Percentiles rank a stretch among this genome's conserved stretches.
phyloP scores from a whole-genome alignment of 2,329 filamentous ascomycete species.

The Penicillium vulpinum region DNA sequence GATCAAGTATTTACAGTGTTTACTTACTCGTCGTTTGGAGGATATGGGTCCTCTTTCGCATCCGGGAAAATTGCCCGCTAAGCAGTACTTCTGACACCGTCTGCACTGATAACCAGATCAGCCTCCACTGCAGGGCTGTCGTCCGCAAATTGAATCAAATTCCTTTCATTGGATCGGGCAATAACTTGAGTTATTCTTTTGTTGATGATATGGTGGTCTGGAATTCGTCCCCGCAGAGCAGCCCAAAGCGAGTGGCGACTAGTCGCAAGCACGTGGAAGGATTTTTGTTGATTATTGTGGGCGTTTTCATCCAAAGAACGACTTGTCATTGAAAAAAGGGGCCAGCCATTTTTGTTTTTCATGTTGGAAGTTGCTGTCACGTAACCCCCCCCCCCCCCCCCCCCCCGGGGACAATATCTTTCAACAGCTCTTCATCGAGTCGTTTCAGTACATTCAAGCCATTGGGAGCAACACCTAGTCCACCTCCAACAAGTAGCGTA shows the following conservation, averaged over 20 bases:
- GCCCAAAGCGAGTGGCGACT: conserved; percentile 44
- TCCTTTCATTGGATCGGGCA: conserved; percentile 24
- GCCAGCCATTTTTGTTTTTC: conserved; percentile 37
- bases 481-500: conserved; percentile 40
- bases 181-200: conserved; percentile 35
- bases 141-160: conserved; percentile 38
- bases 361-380: conserved; percentile 34
- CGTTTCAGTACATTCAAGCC: conserved; percentile 42
- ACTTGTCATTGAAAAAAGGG: conserved; percentile 29
- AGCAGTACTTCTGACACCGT: conserved; percentile 42
- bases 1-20: not conserved
- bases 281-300: not conserved
- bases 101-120: conserved; percentile 47
- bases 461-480: conserved; percentile 42
- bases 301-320: not conserved
- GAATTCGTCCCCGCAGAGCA: conserved; percentile 37
- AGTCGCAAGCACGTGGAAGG: conserved; percentile 34
- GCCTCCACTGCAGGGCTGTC: conserved; percentile 34
- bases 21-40: conserved; percentile 44
- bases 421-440: conserved; percentile 37
- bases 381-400: too few species aligned
- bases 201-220: conserved; percentile 35
- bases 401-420: conserved; percentile 35
- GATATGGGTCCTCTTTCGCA: conserved; percentile 34
- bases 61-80: conserved; percentile 41